These are phyloP conservation scores for Colletotrichum costaricense DNA, from an alignment of 2,329 filamentous ascomycete genomes.

Conservation along the genomic window DNA sequence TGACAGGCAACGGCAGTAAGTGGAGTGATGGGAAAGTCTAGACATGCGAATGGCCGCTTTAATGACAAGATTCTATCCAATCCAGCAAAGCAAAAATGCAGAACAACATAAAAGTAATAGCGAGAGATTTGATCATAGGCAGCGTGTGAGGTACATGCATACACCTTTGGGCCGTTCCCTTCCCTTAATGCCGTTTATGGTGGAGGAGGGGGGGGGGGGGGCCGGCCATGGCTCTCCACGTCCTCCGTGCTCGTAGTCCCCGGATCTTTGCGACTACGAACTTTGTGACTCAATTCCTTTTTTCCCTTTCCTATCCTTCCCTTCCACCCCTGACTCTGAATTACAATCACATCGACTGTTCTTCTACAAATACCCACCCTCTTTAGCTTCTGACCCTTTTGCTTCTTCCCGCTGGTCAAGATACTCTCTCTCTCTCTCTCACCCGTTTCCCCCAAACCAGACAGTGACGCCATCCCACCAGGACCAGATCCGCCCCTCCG, in stretches of 20 bases:
- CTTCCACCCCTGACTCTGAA: not conserved
- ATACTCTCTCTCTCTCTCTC: not conserved
- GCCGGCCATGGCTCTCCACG: not conserved
- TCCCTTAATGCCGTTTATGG: not conserved
- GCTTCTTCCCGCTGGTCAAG: not conserved
- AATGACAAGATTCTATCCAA: not conserved
- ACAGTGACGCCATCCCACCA: slow-evolving; percentile 6
- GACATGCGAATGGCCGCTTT: not conserved
- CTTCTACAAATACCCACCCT: slow-evolving; percentile 22
- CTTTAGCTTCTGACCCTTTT: not conserved
- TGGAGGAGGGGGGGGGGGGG: slow-evolving; percentile 3
- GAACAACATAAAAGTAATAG: not conserved
- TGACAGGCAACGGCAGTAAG: not conserved
- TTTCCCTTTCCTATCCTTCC: not conserved
- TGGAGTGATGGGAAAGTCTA: not conserved
- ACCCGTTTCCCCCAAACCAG: not conserved
- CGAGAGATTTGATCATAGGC: not conserved
- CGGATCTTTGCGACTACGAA: slow-evolving; percentile 16
- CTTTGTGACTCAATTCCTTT: slow-evolving; percentile 31
- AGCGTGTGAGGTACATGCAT: not conserved
- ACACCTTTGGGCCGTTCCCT: not conserved
- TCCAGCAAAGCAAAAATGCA: not conserved
- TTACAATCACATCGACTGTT: not conserved
- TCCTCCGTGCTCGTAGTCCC: slow-evolving; percentile 9
- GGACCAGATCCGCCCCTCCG: slow-evolving; percentile 16